These are phyloP conservation scores for Grosmannia huntii DNA, from an alignment of 2,329 filamentous ascomycete genomes.

Conservation along the genomic window DNA sequence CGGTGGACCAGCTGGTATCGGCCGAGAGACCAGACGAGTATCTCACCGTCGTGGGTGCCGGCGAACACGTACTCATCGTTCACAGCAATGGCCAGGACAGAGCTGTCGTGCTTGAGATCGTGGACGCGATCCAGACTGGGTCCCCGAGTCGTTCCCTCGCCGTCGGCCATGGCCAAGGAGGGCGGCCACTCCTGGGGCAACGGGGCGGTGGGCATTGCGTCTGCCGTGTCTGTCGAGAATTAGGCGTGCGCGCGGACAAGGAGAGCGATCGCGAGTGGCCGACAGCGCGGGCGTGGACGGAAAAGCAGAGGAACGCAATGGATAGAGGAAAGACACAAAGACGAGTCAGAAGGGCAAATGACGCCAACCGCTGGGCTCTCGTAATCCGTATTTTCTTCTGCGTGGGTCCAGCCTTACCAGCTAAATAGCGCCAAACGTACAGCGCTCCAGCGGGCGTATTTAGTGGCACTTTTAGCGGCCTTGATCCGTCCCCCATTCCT, in stretches of 20 bases:
- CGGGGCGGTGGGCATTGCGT: conserved; percentile 8
- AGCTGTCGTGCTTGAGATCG: conserved; percentile 62
- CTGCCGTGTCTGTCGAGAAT: not conserved
- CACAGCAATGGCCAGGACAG: conserved; percentile 70
- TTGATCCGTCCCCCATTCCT: not conserved
- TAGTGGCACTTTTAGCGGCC: not conserved
- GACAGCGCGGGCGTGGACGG: not conserved
- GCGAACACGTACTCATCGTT: conserved; percentile 76
- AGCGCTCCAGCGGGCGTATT: not conserved
- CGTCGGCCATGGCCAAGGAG: conserved; percentile 8
- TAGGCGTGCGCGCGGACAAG: not conserved
- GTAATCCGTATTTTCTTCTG: not conserved
- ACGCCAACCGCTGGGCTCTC: not conserved
- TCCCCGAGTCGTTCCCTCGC: conserved; percentile 9
- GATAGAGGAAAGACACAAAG: not conserved
- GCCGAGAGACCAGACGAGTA: conserved; percentile 78
- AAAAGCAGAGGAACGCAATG: not conserved
- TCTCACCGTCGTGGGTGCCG: conserved; percentile 86
- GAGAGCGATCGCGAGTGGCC: not conserved
- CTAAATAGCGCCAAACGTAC: not conserved
- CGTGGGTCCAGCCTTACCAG: not conserved
- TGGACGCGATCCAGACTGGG: conserved; percentile 53
- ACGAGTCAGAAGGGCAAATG: not conserved
- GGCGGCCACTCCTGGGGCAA: conserved; percentile 13
- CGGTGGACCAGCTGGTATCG: conserved; percentile 71